phyloP scores from a whole-genome alignment of 176 grass and related monocot genomes.

The Alopecurus myosuroides region DNA sequence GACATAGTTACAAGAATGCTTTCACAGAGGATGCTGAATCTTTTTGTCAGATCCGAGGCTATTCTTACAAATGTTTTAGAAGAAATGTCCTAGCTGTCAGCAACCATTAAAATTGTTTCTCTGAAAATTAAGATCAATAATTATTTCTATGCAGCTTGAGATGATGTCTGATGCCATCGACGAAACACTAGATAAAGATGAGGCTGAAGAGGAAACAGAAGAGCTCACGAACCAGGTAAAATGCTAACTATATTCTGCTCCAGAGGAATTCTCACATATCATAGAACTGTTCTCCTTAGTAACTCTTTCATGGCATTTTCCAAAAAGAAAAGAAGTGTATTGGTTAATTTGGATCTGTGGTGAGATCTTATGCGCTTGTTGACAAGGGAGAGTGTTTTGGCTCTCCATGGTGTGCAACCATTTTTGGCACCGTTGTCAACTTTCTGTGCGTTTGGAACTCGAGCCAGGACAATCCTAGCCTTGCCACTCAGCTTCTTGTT shows the following conservation, averaged over 20 bases:
- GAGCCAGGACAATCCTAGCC: too few relatives aligned
- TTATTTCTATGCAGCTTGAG: conserved; percentile 57
- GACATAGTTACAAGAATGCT: neutral
- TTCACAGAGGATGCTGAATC: neutral
- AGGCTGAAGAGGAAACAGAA: conserved; percentile 98
- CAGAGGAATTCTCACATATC: neutral
- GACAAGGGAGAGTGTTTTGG: too few relatives aligned
- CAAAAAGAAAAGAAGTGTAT: neutral
- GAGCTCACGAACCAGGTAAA: conserved; percentile 98
- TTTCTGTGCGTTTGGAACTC: too few relatives aligned
- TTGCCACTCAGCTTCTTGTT: neutral
- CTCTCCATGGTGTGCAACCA: too few relatives aligned
- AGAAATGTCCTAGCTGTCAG: neutral
- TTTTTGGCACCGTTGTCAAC: too few relatives aligned
- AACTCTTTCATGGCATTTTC: neutral
- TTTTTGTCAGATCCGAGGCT: neutral
- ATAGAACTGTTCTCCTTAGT: neutral
- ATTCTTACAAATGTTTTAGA: neutral
- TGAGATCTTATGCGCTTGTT: neutral
- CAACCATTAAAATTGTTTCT: neutral
- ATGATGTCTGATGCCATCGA: conserved; percentile 98
- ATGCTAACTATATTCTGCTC: neutral
- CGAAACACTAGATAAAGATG: conserved; percentile 97
- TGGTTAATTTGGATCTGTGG: neutral
- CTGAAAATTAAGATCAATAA: conserved; percentile 5